Evolutionary conservation across 768 basidiomycete genomes (phyloP).

Genomic region (Lactifluus hygrophoroides): DNA sequence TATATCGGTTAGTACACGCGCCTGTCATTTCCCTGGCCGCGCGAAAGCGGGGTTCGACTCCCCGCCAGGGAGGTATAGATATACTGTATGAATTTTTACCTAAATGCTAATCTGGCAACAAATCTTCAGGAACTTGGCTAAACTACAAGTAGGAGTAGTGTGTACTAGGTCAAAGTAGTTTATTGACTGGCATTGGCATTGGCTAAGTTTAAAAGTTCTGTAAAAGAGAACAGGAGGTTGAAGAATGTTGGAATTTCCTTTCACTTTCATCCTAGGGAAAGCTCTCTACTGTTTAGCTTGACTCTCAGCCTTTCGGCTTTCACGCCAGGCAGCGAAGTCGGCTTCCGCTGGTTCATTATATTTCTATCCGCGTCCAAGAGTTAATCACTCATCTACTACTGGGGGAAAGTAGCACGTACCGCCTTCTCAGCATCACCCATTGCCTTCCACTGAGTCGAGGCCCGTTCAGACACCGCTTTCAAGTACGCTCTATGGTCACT

Average conservation of each 20-base stretch:
- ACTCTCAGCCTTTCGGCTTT: not conserved
- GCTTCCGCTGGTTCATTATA: not conserved
- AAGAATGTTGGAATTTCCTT: not conserved
- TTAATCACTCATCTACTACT: not conserved
- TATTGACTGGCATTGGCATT: not conserved
- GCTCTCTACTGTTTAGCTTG: not conserved
- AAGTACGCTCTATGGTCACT: not conserved
- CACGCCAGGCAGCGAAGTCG: conserved; percentile 2
- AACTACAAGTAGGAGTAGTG: not conserved
- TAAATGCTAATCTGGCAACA: too few relatives aligned
- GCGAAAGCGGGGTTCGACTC: conserved; percentile 31
- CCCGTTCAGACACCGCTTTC: not conserved
- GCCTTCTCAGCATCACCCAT: conserved; percentile 13
- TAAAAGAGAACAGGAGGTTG: too few relatives aligned
- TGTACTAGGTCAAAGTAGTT: not conserved
- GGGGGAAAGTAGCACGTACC: conserved; percentile 14
- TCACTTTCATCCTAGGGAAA: not conserved
- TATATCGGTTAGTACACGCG: conserved; percentile 23
- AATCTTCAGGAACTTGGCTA: not conserved
- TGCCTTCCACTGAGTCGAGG: conserved; percentile 1
- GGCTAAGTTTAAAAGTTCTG: not conserved
- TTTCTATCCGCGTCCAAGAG: not conserved
- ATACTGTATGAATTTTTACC: too few relatives aligned
- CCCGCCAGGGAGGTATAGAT: conserved; percentile 28
- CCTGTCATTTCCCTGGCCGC: conserved; percentile 18